phyloP scores from a whole-genome alignment of 2,329 filamentous ascomycete genomes.

The Neofusicoccum umdonicola region DNA sequence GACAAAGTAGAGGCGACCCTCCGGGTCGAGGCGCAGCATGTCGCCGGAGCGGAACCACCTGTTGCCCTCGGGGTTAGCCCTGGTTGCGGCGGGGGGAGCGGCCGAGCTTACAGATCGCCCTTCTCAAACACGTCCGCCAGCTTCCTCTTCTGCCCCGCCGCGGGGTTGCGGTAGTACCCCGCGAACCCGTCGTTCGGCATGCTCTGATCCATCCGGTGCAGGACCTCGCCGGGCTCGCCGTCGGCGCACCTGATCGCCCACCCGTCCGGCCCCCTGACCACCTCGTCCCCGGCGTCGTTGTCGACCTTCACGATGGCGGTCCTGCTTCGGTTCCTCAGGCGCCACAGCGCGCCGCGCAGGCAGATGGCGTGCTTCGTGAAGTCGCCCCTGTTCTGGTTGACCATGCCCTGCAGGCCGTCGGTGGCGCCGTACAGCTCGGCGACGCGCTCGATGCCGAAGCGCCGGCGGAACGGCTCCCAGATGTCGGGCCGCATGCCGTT shows the following conservation, averaged over 20 bases:
- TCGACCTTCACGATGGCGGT: constrained; percentile 39
- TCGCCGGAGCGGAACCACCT: constrained; percentile 50
- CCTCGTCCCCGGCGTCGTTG: constrained; percentile 27
- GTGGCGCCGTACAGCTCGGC: constrained; percentile 76
- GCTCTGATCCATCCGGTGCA: constrained; percentile 32
- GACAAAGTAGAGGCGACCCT: constrained; percentile 51
- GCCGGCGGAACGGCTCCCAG: constrained; percentile 63
- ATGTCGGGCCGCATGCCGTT: constrained; percentile 69
- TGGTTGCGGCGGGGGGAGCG: too few relatives aligned
- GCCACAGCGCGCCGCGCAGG: constrained; percentile 35
- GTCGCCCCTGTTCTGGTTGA: constrained; percentile 34
- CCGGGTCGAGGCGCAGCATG: constrained; percentile 43
- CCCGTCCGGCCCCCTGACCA: constrained; percentile 34
- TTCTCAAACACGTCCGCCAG: constrained; percentile 37
- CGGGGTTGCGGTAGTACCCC: constrained; percentile 35
- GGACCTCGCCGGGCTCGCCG: constrained; percentile 36
- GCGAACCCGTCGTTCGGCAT: constrained; percentile 23
- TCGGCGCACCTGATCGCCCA: constrained; percentile 33
- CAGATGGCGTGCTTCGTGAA: constrained; percentile 36
- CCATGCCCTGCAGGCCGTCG: constrained; percentile 56
- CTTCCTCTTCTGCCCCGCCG: constrained; percentile 30
- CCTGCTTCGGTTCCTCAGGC: constrained; percentile 27
- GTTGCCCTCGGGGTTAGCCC: neutral
- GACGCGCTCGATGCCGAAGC: constrained; percentile 62
- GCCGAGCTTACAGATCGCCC: constrained; percentile 35